Conservation (phyloP, 192 early-diverging fungal species). For the Phlyctochytrium planicorne region DNA sequence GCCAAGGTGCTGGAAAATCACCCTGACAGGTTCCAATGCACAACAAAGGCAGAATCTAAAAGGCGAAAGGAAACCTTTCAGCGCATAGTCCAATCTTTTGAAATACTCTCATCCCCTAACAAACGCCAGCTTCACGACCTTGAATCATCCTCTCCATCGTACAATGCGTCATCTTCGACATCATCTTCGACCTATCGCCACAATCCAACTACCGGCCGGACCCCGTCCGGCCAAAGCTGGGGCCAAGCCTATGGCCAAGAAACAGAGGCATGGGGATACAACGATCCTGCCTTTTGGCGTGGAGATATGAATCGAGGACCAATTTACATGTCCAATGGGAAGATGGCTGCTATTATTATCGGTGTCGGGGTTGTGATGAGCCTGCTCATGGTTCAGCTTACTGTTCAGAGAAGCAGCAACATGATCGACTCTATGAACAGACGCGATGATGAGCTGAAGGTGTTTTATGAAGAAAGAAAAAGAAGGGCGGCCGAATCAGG, state of each 20-base stretch:
- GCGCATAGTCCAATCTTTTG: neutral
- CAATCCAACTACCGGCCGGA: neutral
- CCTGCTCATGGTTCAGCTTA: neutral
- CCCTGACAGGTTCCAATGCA: neutral
- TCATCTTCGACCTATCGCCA: neutral
- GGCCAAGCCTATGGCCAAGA: neutral
- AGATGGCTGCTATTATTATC: neutral
- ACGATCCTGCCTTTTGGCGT: neutral
- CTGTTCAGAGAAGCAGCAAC: neutral
- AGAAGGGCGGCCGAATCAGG: neutral
- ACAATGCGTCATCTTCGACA: neutral
- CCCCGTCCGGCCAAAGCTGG: neutral
- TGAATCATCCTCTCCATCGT: neutral
- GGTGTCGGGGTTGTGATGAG: neutral
- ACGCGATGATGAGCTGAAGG: neutral
- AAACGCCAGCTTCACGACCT: neutral
- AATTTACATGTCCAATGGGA: constrained; percentile 3
- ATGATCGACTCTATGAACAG: neutral
- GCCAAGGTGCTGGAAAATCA: neutral
- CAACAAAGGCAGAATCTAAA: neutral
- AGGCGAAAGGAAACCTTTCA: neutral
- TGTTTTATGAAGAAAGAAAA: constrained; percentile 1
- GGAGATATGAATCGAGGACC: constrained; percentile 5
- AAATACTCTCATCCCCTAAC: neutral
- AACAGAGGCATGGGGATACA: neutral